phyloP scores from a whole-genome alignment of 495 filamentous ascomycete genomes.

The Parathielavia hyrcaniae region DNA sequence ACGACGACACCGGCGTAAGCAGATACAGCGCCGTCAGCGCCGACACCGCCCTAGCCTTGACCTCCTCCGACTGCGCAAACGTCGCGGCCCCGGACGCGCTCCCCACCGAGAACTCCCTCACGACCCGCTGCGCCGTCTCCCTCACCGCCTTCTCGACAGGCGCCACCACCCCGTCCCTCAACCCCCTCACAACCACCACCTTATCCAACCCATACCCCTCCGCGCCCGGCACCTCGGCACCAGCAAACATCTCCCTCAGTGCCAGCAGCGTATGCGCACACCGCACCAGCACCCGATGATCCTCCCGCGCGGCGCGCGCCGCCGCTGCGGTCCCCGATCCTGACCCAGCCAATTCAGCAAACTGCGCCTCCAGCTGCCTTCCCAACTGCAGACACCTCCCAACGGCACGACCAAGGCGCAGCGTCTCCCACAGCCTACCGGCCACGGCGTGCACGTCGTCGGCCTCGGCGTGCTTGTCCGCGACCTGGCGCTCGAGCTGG shows the following conservation, averaged over 20 bases:
- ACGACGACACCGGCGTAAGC: constrained; percentile 54
- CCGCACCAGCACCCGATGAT: constrained; percentile 69
- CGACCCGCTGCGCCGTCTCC: constrained; percentile 67
- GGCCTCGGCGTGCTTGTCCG: constrained; percentile 72
- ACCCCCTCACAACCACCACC: constrained; percentile 59
- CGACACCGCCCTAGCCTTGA: constrained; percentile 62
- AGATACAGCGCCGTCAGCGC: constrained; percentile 75
- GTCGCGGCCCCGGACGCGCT: constrained; percentile 51
- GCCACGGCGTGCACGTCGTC: constrained; percentile 68
- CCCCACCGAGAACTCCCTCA: constrained; percentile 79
- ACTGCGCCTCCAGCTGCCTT: constrained; percentile 78
- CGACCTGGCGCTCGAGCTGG: constrained; percentile 74
- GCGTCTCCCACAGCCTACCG: constrained; percentile 66
- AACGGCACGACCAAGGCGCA: constrained; percentile 71
- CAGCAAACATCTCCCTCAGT: constrained; percentile 63
- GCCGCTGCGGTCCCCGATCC: constrained; percentile 29
- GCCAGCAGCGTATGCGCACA: constrained; percentile 69
- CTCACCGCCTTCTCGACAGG: constrained; percentile 66
- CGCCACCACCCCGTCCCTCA: constrained; percentile 59
- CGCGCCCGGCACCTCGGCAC: constrained; percentile 49
- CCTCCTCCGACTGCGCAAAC: constrained; percentile 75
- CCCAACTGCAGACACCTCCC: constrained; percentile 70
- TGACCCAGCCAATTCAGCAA: constrained; percentile 44
- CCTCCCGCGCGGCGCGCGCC: constrained; percentile 48
- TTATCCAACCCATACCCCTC: constrained; percentile 71